These are phyloP conservation scores for Aegilops longissima DNA, from an alignment of 176 grass and related monocot genomes.

Conservation along the genomic window DNA sequence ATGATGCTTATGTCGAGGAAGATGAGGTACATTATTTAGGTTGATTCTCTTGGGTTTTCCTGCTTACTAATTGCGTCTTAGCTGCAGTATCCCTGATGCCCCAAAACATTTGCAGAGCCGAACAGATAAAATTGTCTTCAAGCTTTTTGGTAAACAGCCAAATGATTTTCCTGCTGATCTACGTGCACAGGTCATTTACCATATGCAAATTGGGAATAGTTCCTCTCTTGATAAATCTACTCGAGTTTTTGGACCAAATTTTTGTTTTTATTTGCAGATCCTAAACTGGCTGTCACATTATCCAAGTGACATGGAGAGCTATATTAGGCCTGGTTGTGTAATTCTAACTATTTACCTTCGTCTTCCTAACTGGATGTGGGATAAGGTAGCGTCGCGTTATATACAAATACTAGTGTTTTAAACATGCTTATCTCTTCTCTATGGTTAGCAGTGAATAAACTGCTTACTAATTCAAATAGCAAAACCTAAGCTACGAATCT, in stretches of 20 bases:
- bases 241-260: constrained; percentile 15
- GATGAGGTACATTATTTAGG: constrained; percentile 53
- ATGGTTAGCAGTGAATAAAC: neutral
- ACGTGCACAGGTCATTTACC: constrained; percentile 64
- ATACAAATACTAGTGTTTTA: neutral
- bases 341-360: constrained; percentile 86
- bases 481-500: constrained; percentile 8
- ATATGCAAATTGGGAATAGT: constrained; percentile 35
- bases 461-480: neutral
- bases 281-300: constrained; percentile 77
- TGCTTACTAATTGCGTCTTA: constrained; percentile 17
- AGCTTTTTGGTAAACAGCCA: constrained; percentile 89
- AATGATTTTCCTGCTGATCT: constrained; percentile 80
- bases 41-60: constrained; percentile 23
- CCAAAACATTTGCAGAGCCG: constrained; percentile 53
- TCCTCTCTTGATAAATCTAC: constrained; percentile 17
- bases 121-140: constrained; percentile 91
- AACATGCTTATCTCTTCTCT: too few species aligned
- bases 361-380: constrained; percentile 72
- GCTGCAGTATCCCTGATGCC: constrained; percentile 4
- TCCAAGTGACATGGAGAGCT: constrained; percentile 88
- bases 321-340: constrained; percentile 92
- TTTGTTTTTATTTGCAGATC: constrained; percentile 44
- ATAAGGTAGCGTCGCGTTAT: constrained; percentile 44
- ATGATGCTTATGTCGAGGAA: constrained; percentile 50